Percentiles rank a stretch among this genome's conserved stretches.
Evolutionary conservation across 1,284 basidiomycete species (phyloP).

Genomic region (Naganishia liquefaciens): DNA sequence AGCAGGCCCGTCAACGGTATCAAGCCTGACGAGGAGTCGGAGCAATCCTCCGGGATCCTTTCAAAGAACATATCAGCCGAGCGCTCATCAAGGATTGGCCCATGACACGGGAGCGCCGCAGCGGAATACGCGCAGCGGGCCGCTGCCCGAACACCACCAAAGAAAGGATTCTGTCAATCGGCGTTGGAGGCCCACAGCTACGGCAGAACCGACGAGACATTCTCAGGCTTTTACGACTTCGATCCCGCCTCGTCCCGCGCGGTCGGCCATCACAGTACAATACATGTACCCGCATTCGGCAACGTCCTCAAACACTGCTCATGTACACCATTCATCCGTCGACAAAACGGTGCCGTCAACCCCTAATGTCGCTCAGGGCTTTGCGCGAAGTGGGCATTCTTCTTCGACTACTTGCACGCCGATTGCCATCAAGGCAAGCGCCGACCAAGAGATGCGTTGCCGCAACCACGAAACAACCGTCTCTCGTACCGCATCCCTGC

Average conservation of each 20-base stretch:
- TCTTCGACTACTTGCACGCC: neutral
- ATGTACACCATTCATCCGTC: neutral
- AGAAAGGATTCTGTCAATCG: no score
- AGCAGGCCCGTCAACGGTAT: neutral
- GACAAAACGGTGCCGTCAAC: neutral
- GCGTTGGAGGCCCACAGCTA: no score
- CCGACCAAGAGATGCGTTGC: constrained; percentile 3
- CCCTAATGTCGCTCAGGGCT: neutral
- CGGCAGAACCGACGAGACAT: no score
- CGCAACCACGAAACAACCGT: neutral
- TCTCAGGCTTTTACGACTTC: no score
- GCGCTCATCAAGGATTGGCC: no score
- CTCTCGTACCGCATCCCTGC: constrained; percentile 10
- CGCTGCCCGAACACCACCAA: no score
- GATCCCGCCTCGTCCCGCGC: no score
- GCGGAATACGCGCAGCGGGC: no score
- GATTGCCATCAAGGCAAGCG: neutral
- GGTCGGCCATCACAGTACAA: neutral
- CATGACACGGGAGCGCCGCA: no score
- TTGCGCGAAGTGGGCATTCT: neutral
- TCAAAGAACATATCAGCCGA: no score
- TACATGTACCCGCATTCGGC: neutral
- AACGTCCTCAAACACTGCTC: neutral
- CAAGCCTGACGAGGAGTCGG: neutral
- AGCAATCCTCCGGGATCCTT: constrained; percentile 7